phyloP scores from a whole-genome alignment of 805 yeast genomes.

The Wickerhamiella qilinensis region DNA sequence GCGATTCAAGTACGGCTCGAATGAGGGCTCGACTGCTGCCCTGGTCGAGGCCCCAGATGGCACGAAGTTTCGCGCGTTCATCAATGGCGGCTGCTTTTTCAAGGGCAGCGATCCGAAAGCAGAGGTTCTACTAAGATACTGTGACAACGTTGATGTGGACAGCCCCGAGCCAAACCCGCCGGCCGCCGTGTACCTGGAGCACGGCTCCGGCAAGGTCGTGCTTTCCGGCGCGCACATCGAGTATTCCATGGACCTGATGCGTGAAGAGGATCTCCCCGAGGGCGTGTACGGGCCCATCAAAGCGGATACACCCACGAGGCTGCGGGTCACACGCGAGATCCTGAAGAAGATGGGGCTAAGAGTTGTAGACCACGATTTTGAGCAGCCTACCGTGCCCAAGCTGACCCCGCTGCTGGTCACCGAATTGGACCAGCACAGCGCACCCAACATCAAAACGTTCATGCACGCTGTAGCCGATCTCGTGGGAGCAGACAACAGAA shows the following conservation, averaged over 20 bases:
- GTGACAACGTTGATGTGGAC: slow-evolving; percentile 37
- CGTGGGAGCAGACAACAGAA: slow-evolving; percentile 17
- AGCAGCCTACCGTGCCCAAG: slow-evolving; percentile 37
- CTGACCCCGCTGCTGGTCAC: slow-evolving; percentile 34
- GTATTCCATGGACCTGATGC: slow-evolving; percentile 39
- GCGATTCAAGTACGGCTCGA: slow-evolving; percentile 69
- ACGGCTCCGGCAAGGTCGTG: slow-evolving; percentile 63
- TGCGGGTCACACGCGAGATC: slow-evolving; percentile 39
- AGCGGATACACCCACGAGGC: slow-evolving; percentile 32
- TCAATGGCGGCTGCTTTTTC: slow-evolving; percentile 85
- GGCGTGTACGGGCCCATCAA: slow-evolving; percentile 28
- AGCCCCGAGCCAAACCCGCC: slow-evolving; percentile 29
- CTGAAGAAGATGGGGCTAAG: slow-evolving; percentile 47
- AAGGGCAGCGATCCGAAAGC: slow-evolving; percentile 54
- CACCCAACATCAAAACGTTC: slow-evolving; percentile 21
- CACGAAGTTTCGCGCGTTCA: slow-evolving; percentile 27
- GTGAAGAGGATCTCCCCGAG: slow-evolving; percentile 16
- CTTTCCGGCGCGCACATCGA: slow-evolving; percentile 87
- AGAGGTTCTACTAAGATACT: slow-evolving; percentile 58
- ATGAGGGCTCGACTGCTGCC: slow-evolving; percentile 56
- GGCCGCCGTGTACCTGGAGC: slow-evolving; percentile 52
- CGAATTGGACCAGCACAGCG: not conserved
- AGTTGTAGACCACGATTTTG: slow-evolving; percentile 38
- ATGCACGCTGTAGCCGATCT: slow-evolving; percentile 11
- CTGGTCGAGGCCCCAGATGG: slow-evolving; percentile 9